Base-by-base conservation (phyloP, 768 basidiomycete species). In the Mycena belliarum region DNA sequence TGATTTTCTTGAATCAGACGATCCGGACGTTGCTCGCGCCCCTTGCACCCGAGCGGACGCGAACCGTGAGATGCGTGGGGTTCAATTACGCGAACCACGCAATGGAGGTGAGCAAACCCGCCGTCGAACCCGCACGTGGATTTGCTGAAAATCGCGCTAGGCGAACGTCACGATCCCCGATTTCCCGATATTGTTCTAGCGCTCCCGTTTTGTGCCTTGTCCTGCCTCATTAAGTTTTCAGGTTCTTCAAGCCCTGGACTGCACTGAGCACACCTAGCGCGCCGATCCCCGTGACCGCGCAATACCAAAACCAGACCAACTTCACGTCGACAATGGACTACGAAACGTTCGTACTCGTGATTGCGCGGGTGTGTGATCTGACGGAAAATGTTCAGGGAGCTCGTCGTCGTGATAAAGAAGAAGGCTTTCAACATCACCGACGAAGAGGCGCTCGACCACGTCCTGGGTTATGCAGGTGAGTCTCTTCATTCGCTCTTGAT, bases 391-490 rank as follows among this genome's bases (percentile, higher is more conserved):
- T n/a, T n/a, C 29, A 32, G 29, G 12, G 77, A 77, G 49, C 66
- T 78, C 38, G 76, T 78, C 18, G 67, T 78, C 16, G 57, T 78
- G 10, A 76, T 78, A n/a, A 75, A 73, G 67, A 76, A 72, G 53
- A 67, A 65, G 47, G 76, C 75, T 21, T 77, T 73, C 70, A 76
- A 77, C 55, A 76, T 78, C 55, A 70, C 75, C 12, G 73, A 73
- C 18, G 76, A 74, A 25, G 73, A 72, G 40, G 77, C 76, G 8
- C 64, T 78, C 10, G 73, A 76, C 49, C 74, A 77, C 48, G 75
- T 78, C 47, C 68, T 76, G 20, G 77, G 77, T 2, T 78, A 73
- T 57, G 23, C 55, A 26, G 52, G 57, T 63, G 37, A 12, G 60
- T n/a, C 23, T 43, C n/a, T 32, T 11, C 21, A 16, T 41, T 20